Evolutionary conservation across 1,284 basidiomycete genomes (phyloP).

Genomic region (Boletus semigastroideus): DNA sequence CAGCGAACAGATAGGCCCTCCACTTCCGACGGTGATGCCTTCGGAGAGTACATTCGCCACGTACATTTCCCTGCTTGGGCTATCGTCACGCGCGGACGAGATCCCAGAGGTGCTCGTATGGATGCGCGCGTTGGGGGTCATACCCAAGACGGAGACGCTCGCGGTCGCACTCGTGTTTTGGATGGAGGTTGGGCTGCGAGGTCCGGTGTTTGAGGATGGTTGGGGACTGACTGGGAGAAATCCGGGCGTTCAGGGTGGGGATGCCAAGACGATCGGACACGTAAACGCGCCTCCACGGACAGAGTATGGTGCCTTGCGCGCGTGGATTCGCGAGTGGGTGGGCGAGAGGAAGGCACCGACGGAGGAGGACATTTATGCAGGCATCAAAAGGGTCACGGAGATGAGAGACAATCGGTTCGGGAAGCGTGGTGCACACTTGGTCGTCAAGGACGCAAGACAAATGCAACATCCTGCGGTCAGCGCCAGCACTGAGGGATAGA

Average conservation of each 20-base stretch:
- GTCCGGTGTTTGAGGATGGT: constrained; percentile 52
- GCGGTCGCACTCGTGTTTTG: constrained; percentile 67
- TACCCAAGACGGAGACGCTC: constrained; percentile 56
- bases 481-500: background rate
- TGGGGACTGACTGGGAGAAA: constrained; percentile 8
- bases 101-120: constrained; percentile 74
- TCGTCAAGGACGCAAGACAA: background rate
- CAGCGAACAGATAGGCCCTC: constrained; percentile 13
- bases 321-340: constrained; percentile 72
- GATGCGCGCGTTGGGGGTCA: constrained; percentile 65
- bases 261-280: background rate
- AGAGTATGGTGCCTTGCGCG: constrained; percentile 38
- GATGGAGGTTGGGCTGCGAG: constrained; percentile 64
- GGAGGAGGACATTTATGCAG: constrained; percentile 36
- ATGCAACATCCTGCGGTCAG: background rate
- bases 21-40: constrained; percentile 46
- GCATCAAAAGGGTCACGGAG: constrained; percentile 29
- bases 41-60: constrained; percentile 52
- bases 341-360: constrained; percentile 53
- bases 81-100: constrained; percentile 48
- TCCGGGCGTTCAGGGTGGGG: constrained; percentile 37
- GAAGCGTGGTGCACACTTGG: constrained; percentile 9
- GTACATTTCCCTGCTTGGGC: constrained; percentile 65
- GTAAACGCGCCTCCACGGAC: constrained; percentile 13
- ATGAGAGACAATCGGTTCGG: constrained; percentile 28